Percentiles rank a stretch among this genome's conserved stretches.
Evolutionary conservation across 768 basidiomycete genomes (phyloP).

Genomic region (Lentinula boryana): DNA sequence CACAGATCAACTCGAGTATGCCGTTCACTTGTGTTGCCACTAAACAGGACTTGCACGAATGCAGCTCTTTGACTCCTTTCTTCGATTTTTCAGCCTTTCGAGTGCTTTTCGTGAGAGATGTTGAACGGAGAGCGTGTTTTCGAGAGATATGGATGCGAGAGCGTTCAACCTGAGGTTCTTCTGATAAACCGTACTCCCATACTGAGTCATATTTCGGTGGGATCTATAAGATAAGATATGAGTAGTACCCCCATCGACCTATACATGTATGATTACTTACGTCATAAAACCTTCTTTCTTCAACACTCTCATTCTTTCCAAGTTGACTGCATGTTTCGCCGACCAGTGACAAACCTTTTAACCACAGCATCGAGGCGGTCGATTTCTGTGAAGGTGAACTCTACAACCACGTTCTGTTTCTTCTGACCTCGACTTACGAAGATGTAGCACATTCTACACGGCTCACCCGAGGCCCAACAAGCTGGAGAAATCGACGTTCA

Average conservation of each 20-base stretch:
- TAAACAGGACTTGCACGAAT: neutral
- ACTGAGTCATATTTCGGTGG: neutral
- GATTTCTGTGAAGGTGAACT: conserved; percentile 58
- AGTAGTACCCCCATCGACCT: too few species aligned
- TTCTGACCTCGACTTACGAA: conserved; percentile 15
- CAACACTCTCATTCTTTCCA: conserved; percentile 8
- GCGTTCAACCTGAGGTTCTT: neutral
- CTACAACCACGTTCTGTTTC: neutral
- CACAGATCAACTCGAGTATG: neutral
- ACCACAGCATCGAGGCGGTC: conserved; percentile 31
- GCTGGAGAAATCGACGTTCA: conserved; percentile 68
- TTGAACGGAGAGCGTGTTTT: conserved; percentile 27
- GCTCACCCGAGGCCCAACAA: conserved; percentile 84
- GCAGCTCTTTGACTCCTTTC: neutral
- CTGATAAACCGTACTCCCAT: neutral
- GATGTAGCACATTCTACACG: conserved; percentile 79
- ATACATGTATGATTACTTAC: conserved; percentile 17
- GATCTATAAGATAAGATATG: too few species aligned
- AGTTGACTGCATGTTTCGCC: conserved; percentile 22
- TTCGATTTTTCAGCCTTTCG: conserved; percentile 15
- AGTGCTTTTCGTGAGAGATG: conserved; percentile 18
- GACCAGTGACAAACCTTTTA: conserved; percentile 12
- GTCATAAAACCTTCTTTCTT: conserved; percentile 17
- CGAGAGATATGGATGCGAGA: conserved; percentile 32
- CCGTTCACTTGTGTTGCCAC: neutral